Percentiles rank a stretch among this genome's conserved stretches.
Evolutionary conservation across 345 rosid genomes (phyloP).

Genomic region (Combretum micranthum): DNA sequence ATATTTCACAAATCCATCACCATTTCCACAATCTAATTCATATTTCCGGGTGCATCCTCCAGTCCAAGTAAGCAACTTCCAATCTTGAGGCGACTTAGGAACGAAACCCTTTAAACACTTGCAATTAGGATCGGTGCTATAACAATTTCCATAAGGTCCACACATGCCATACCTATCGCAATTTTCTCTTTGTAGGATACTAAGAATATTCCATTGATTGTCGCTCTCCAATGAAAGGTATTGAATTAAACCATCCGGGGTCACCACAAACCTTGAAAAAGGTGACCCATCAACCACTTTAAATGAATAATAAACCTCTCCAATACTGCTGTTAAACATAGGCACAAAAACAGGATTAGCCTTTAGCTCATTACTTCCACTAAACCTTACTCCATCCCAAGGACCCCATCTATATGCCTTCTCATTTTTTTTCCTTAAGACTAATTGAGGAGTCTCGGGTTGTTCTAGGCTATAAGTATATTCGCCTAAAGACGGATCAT

Average conservation of each 20-base stretch:
- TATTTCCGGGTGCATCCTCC: slow-evolving; percentile 21
- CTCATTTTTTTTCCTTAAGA: slow-evolving; percentile 13
- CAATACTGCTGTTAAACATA: slow-evolving; percentile 6
- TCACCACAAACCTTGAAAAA: slow-evolving; percentile 16
- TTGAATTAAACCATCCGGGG: slow-evolving; percentile 15
- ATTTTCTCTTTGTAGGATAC: slow-evolving; percentile 22
- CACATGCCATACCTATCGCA: slow-evolving; percentile 22
- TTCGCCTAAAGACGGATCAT: slow-evolving; percentile 16
- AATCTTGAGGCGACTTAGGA: slow-evolving; percentile 8
- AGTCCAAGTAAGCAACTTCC: slow-evolving; percentile 15
- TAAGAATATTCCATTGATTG: slow-evolving; percentile 6
- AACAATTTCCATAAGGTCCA: slow-evolving; percentile 17
- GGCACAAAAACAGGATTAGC: slow-evolving; percentile 18
- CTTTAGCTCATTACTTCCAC: slow-evolving; percentile 15
- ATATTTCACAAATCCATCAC: slow-evolving; percentile 22
- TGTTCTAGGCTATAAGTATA: slow-evolving; percentile 19
- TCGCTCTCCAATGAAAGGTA: slow-evolving; percentile 12
- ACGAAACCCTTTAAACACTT: slow-evolving; percentile 28
- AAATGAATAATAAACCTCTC: slow-evolving; percentile 18
- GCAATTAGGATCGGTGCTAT: slow-evolving; percentile 13
- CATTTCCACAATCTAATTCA: slow-evolving; percentile 7
- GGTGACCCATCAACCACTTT: not conserved
- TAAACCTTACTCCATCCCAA: slow-evolving; percentile 29
- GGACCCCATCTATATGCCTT: slow-evolving; percentile 24
- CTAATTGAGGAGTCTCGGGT: slow-evolving; percentile 17